These are phyloP conservation scores for Mycena citricolor DNA, from an alignment of 1,284 basidiomycete species.

Conservation along the genomic window DNA sequence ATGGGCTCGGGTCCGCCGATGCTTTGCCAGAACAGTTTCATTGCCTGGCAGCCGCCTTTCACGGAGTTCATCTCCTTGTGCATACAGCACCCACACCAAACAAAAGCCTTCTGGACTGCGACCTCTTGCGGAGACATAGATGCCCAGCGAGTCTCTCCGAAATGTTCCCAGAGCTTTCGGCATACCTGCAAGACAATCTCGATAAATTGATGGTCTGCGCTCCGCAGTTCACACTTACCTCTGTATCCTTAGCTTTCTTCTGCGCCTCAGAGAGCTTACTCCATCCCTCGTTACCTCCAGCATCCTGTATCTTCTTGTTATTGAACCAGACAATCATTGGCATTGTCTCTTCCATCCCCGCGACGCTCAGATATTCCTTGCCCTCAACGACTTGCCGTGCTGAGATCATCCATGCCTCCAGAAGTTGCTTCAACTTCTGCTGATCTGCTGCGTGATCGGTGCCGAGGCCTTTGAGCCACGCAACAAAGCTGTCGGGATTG, in stretches of 20 bases:
- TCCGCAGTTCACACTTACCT: no score
- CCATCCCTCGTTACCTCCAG: not conserved
- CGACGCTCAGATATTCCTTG: not conserved
- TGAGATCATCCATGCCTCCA: not conserved
- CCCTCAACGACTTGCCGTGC: not conserved
- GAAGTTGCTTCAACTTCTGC: not conserved
- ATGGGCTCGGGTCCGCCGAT: slow-evolving; percentile 7
- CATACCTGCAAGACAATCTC: no score
- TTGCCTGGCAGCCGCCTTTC: slow-evolving; percentile 20
- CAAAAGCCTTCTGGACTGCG: slow-evolving; percentile 11
- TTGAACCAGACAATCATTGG: not conserved
- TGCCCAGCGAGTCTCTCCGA: slow-evolving; percentile 19
- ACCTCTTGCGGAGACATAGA: slow-evolving; percentile 16
- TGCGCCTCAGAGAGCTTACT: not conserved
- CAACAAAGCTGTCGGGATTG: slow-evolving; percentile 1
- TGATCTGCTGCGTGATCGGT: slow-evolving; percentile 3
- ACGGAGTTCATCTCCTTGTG: slow-evolving; percentile 31
- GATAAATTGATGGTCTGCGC: no score
- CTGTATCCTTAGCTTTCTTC: no score
- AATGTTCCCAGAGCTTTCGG: not conserved
- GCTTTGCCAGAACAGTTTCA: slow-evolving; percentile 8
- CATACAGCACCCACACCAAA: slow-evolving; percentile 30
- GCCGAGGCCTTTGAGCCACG: not conserved
- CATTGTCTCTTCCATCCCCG: not conserved
- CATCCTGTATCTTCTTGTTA: not conserved